A percentile compares a stretch with the other conserved stretches of the same genome.
Evolutionary conservation across 208 protist genomes (phyloP).

Genomic region (Leishmania mexicana): DNA sequence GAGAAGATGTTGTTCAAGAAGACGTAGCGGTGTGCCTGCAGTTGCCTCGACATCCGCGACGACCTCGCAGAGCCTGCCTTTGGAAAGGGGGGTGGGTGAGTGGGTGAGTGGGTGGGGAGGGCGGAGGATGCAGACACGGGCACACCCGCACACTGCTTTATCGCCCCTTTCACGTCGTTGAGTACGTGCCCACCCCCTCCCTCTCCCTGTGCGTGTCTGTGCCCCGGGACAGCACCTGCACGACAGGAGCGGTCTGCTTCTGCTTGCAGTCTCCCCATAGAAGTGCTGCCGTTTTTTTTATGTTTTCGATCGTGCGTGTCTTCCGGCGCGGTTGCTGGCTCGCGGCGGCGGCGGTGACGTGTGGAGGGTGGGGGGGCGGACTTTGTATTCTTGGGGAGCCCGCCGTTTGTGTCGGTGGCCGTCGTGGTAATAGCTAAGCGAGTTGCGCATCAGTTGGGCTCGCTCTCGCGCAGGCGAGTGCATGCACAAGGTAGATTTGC

Average conservation of each 20-base stretch:
- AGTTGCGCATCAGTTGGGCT: background rate
- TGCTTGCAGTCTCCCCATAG: background rate
- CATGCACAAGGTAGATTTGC: background rate
- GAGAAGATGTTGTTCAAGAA: conserved; percentile 27
- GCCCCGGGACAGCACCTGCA: background rate
- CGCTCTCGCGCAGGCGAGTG: background rate
- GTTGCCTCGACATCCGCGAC: background rate
- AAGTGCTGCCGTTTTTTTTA: background rate
- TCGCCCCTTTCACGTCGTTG: background rate
- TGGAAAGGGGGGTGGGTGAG: background rate
- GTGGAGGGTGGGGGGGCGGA: background rate
- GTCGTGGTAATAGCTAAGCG: background rate
- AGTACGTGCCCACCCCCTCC: background rate
- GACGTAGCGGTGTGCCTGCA: background rate
- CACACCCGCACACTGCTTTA: background rate
- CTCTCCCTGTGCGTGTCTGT: background rate
- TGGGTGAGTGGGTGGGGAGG: background rate
- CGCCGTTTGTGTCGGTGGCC: background rate
- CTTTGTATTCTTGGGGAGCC: background rate
- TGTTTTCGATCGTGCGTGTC: background rate
- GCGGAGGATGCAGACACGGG: background rate
- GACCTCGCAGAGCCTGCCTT: background rate
- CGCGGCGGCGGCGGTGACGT: background rate
- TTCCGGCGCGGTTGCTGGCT: background rate
- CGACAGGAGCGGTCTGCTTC: too few species aligned